These are phyloP conservation scores for Trichoderma reesei DNA, from an alignment of 495 filamentous ascomycete species.

Conservation along the genomic window DNA sequence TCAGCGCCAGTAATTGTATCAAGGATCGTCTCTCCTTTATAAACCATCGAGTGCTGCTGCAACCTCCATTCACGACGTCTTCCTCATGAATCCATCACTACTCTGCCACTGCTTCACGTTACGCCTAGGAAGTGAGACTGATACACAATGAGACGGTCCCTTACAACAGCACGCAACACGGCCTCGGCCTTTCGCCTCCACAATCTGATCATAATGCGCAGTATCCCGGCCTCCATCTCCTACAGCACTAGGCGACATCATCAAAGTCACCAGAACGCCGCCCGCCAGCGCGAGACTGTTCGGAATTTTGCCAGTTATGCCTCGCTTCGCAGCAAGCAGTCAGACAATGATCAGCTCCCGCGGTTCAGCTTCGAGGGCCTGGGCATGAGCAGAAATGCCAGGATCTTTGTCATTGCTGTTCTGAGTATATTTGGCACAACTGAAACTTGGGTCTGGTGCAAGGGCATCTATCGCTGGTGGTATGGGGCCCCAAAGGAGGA, in stretches of 20 bases:
- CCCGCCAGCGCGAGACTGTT: not conserved
- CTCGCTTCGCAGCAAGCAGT: slow-evolving; percentile 2
- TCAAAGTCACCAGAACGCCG: not conserved
- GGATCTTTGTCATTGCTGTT: slow-evolving; percentile 17
- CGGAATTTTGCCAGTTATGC: not conserved
- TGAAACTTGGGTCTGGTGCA: slow-evolving; percentile 20
- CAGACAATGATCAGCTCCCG: slow-evolving; percentile 11
- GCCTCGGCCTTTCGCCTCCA: too few relatives aligned
- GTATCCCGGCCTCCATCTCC: not conserved
- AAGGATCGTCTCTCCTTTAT: too few relatives aligned
- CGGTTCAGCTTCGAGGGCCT: slow-evolving; percentile 19
- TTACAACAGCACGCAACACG: too few relatives aligned
- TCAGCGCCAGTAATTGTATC: too few relatives aligned
- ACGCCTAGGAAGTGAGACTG: not conserved
- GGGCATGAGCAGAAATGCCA: slow-evolving; percentile 19
- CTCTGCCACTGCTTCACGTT: too few relatives aligned
- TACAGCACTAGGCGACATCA: not conserved
- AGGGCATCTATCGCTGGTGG: slow-evolving; percentile 18
- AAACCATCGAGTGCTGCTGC: too few relatives aligned
- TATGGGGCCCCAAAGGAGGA: not conserved
- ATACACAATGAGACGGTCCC: too few relatives aligned
- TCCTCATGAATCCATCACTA: not conserved
- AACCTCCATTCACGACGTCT: not conserved
- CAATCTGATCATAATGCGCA: not conserved
- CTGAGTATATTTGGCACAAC: slow-evolving; percentile 21